phyloP scores from a whole-genome alignment of 2,329 filamentous ascomycete species.

The Penicillium sp. region DNA sequence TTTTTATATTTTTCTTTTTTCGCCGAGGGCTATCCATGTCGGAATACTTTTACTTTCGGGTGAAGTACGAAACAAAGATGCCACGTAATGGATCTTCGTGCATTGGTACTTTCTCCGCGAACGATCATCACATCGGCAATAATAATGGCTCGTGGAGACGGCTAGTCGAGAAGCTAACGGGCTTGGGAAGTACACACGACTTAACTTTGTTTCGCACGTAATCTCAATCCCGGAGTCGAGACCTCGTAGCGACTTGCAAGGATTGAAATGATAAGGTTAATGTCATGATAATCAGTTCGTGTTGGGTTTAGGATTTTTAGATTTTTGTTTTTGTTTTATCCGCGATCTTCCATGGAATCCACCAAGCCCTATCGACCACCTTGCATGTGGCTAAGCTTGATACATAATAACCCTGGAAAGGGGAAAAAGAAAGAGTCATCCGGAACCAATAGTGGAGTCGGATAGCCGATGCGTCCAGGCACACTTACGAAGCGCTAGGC shows the following conservation, averaged over 20 bases:
- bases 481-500: constrained; percentile 1
- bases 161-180: background rate
- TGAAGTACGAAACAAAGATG: background rate
- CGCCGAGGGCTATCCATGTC: background rate
- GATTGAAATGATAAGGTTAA: background rate
- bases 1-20: too few relatives aligned
- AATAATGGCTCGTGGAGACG: background rate
- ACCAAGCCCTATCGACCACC: constrained; percentile 12
- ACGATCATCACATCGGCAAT: background rate
- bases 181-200: background rate
- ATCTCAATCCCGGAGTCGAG: background rate
- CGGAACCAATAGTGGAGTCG: constrained; percentile 6
- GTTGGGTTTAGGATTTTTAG: background rate
- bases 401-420: background rate
- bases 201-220: background rate
- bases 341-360: constrained; percentile 1
- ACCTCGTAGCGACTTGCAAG: background rate
- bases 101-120: background rate
- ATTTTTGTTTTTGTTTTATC: background rate
- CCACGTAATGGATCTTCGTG: background rate
- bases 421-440: background rate
- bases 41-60: background rate
- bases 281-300: too few relatives aligned
- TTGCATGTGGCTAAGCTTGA: constrained; percentile 7
- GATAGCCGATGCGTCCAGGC: constrained; percentile 14